Conservation (phyloP, 495 filamentous ascomycete species). For the Podospora didyma region DNA sequence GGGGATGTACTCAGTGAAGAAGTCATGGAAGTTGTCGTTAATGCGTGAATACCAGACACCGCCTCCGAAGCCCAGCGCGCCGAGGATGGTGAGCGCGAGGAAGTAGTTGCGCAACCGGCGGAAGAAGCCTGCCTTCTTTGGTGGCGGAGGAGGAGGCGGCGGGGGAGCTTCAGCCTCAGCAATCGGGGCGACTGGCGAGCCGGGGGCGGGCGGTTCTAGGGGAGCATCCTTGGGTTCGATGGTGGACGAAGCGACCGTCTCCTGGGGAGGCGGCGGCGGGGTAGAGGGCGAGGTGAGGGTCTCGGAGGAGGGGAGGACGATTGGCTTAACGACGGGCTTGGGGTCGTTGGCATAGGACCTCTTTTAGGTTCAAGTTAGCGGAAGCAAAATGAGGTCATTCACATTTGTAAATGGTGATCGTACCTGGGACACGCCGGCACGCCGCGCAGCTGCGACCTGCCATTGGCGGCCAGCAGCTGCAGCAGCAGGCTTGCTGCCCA, state of each 20-base stretch:
- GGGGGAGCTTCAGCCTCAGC: conserved; percentile 47
- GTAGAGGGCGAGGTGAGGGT: conserved; percentile 49
- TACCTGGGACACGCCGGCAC: conserved; percentile 23
- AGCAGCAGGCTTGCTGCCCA: conserved; percentile 46
- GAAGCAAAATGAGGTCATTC: conserved; percentile 22
- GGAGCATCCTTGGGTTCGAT: conserved; percentile 61
- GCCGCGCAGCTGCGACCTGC: conserved; percentile 39
- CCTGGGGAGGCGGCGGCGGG: conserved; percentile 41
- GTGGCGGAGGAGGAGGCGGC: conserved; percentile 44
- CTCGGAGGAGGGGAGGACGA: conserved; percentile 55
- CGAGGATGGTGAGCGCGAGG: conserved; percentile 65
- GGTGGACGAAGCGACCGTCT: conserved; percentile 42
- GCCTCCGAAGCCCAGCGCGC: conserved; percentile 74
- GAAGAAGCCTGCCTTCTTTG: conserved; percentile 64
- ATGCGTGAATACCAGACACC: conserved; percentile 87
- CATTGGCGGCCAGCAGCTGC: conserved; percentile 51
- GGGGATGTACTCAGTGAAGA: conserved; percentile 96
- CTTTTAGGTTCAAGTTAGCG: conserved; percentile 26
- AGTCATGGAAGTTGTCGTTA: conserved; percentile 97
- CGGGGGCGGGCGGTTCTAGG: conserved; percentile 45
- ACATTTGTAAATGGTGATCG: too few relatives aligned
- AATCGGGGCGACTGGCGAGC: conserved; percentile 5
- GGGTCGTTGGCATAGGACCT: conserved; percentile 57
- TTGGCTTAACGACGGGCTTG: conserved; percentile 45
- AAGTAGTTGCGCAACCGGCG: conserved; percentile 63